Conservation (phyloP, 768 basidiomycete species). For the Cystobasidium onofrii region DNA sequence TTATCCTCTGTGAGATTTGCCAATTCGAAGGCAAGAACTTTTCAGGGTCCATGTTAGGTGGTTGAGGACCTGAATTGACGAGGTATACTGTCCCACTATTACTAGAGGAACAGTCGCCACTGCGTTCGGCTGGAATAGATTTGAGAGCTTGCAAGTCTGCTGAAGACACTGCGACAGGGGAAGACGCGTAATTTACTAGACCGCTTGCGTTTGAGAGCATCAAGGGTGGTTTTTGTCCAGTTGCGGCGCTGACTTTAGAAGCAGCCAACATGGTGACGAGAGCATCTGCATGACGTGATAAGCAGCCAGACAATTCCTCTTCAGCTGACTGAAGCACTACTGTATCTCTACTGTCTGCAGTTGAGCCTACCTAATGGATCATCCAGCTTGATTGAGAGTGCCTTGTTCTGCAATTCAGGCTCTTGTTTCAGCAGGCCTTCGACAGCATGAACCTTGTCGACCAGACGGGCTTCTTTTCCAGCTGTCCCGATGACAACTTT, state of each 20-base stretch:
- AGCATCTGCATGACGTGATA: constrained; percentile 10
- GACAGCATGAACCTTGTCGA: constrained; percentile 6
- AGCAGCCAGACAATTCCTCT: not conserved
- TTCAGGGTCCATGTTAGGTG: not conserved
- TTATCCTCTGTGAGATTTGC: not conserved
- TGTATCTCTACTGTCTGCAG: too few species aligned
- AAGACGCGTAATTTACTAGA: not conserved
- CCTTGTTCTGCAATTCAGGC: not conserved
- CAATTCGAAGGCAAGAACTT: constrained; percentile 3
- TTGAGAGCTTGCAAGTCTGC: not conserved
- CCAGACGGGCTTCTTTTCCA: not conserved
- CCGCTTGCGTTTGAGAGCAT: not conserved
- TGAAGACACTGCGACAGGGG: not conserved
- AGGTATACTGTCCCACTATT: not conserved
- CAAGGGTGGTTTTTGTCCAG: not conserved
- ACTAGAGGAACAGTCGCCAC: not conserved
- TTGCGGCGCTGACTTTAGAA: not conserved
- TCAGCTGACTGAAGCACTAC: too few species aligned
- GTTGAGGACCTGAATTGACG: constrained; percentile 1
- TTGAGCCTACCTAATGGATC: constrained; percentile 8
- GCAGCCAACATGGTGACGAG: constrained; percentile 6
- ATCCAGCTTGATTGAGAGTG: constrained; percentile 9
- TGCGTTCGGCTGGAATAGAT: not conserved
- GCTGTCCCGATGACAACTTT: not conserved
- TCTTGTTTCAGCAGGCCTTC: not conserved